Conservation (phyloP, 2,329 filamentous ascomycete species). For the Gnomoniopsis sp. region DNA sequence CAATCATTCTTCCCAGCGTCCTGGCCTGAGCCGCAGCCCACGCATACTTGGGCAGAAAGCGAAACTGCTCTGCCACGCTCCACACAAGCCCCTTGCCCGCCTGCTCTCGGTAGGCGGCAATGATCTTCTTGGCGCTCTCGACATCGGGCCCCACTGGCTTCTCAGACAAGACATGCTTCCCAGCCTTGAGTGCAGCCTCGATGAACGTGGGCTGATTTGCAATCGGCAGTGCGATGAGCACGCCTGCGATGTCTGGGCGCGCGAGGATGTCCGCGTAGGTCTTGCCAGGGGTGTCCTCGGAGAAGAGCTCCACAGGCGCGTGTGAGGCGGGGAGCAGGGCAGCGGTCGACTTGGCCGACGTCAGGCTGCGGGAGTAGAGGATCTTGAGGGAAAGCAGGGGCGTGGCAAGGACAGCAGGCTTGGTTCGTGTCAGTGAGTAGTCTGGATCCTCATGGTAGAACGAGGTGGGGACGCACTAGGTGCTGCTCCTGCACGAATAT, state of each 20-base stretch:
- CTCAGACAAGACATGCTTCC: conserved; percentile 44
- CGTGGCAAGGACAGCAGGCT: conserved; percentile 19
- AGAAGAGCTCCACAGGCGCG: conserved; percentile 46
- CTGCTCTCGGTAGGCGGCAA: conserved; percentile 35
- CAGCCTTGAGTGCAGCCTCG: conserved; percentile 52
- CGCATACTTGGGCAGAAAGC: conserved; percentile 54
- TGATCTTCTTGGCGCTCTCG: conserved; percentile 31
- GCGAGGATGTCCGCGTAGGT: conserved; percentile 44
- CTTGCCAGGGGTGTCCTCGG: conserved; percentile 46
- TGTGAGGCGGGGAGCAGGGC: conserved; percentile 29
- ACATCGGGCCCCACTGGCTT: conserved; percentile 37
- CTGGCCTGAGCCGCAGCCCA: conserved; percentile 48
- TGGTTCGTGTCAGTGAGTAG: not conserved
- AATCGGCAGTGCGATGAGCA: conserved; percentile 59
- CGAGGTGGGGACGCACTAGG: conserved; percentile 37
- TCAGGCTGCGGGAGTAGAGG: conserved; percentile 57
- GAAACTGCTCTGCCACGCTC: conserved; percentile 66
- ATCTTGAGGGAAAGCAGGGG: conserved; percentile 50
- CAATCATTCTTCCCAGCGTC: conserved; percentile 49
- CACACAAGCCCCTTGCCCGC: conserved; percentile 28
- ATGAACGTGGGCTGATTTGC: conserved; percentile 53
- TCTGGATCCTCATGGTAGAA: not conserved
- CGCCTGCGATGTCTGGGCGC: conserved; percentile 48
- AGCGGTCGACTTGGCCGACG: conserved; percentile 41
- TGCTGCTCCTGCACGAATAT: conserved; percentile 60